Evolutionary conservation across 2,329 filamentous ascomycete genomes (phyloP).

Genomic region (Akanthomyces lecanii): DNA sequence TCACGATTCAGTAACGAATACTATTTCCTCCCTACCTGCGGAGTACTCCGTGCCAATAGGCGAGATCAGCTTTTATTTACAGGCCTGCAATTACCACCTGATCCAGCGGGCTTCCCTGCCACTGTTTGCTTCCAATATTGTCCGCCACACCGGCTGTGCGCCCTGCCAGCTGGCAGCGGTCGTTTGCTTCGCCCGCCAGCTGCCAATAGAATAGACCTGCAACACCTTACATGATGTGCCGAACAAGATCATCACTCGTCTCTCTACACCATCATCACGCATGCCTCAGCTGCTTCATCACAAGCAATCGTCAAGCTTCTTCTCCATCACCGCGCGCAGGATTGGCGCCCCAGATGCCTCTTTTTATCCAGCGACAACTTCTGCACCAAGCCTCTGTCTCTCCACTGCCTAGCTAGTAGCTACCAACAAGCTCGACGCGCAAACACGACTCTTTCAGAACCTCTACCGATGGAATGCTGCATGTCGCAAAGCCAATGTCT

Average conservation of each 20-base stretch:
- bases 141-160: neutral
- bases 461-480: slow-evolving; percentile 1
- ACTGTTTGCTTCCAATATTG: neutral
- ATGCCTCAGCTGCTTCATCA: neutral
- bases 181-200: neutral
- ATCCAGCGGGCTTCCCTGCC: neutral
- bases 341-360: neutral
- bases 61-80: neutral
- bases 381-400: neutral
- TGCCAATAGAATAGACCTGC: neutral
- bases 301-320: neutral
- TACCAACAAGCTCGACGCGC: neutral
- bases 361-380: neutral
- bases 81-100: no score
- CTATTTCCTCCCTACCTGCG: neutral
- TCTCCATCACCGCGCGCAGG: neutral
- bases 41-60: neutral
- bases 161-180: slow-evolving; percentile 4
- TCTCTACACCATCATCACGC: neutral
- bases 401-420: neutral
- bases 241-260: neutral
- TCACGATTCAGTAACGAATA: neutral
- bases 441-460: neutral
- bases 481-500: slow-evolving; percentile 12
- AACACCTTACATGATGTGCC: neutral